Evolutionary conservation across 2,329 filamentous ascomycete genomes (phyloP).

Genomic region (Ophiostoma ips): DNA sequence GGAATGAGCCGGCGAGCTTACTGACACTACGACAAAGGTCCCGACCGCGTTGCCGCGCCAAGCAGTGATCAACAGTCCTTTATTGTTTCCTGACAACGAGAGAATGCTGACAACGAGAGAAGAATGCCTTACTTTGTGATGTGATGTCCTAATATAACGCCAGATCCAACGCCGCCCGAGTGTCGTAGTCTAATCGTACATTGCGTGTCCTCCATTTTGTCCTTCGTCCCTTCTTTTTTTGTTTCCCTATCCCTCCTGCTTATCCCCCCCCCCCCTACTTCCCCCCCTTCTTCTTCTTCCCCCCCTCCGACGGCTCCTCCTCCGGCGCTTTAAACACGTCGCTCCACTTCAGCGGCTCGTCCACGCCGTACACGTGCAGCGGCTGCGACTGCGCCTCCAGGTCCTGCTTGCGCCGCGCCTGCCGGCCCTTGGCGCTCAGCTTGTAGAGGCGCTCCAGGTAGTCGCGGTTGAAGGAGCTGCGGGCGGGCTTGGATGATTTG

Average conservation of each 20-base stretch:
- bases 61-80: no score
- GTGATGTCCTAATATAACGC: no score
- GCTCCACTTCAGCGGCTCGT: conserved; percentile 20
- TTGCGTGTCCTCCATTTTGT: background rate
- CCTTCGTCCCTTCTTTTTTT: background rate
- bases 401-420: conserved; percentile 23
- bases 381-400: conserved; percentile 32
- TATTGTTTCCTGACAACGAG: no score
- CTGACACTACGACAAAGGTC: no score
- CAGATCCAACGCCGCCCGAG: no score
- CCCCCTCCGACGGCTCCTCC: conserved; percentile 1
- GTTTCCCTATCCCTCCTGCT: background rate
- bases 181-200: no score
- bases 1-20: no score
- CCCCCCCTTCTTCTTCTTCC: background rate
- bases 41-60: no score
- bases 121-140: no score
- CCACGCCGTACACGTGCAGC: conserved; percentile 32
- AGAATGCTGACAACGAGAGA: no score
- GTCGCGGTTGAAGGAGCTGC: conserved; percentile 9
- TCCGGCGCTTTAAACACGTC: conserved; percentile 20
- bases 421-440: conserved; percentile 11
- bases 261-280: conserved; percentile 1
- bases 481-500: background rate
- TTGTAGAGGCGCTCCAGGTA: conserved; percentile 10